Conservation (phyloP, 805 yeast species). For the Sugiyamaella mastotermitis region DNA sequence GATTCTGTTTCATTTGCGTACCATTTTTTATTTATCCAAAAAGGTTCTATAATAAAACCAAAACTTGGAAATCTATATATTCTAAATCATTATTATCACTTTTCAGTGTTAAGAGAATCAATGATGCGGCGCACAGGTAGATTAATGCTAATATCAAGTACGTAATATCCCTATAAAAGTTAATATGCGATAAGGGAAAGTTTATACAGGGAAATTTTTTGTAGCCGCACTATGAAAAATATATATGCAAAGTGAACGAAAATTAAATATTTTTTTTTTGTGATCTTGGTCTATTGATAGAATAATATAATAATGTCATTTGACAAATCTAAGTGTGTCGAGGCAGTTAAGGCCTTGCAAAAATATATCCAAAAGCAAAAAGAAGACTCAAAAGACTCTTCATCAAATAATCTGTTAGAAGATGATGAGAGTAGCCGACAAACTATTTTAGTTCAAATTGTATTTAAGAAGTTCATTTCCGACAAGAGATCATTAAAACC, state of each 20-base stretch:
- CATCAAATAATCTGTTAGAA: conserved; percentile 45
- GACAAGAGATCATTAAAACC: conserved; percentile 45
- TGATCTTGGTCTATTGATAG: no score
- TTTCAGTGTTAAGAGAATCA: no score
- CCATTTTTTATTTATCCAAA: neutral
- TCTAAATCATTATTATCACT: no score
- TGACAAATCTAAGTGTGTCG: conserved; percentile 25
- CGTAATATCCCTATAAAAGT: neutral
- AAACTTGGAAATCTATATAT: no score
- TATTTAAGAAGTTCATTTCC: conserved; percentile 58
- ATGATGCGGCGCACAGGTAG: no score
- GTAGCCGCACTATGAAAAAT: no score
- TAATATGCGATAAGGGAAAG: neutral
- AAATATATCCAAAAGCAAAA: conserved; percentile 45
- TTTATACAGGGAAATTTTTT: conserved; percentile 1
- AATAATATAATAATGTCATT: no score
- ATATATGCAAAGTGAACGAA: no score
- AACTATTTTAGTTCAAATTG: conserved; percentile 42
- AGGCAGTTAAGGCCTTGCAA: conserved; percentile 49
- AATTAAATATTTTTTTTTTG: no score
- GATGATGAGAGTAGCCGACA: conserved; percentile 43
- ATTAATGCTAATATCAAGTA: neutral
- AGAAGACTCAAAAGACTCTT: conserved; percentile 28
- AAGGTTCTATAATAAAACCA: no score
- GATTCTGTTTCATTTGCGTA: conserved; percentile 1